Conservation (phyloP, 129 eudicot genomes). For the Flaveria trinervia region DNA sequence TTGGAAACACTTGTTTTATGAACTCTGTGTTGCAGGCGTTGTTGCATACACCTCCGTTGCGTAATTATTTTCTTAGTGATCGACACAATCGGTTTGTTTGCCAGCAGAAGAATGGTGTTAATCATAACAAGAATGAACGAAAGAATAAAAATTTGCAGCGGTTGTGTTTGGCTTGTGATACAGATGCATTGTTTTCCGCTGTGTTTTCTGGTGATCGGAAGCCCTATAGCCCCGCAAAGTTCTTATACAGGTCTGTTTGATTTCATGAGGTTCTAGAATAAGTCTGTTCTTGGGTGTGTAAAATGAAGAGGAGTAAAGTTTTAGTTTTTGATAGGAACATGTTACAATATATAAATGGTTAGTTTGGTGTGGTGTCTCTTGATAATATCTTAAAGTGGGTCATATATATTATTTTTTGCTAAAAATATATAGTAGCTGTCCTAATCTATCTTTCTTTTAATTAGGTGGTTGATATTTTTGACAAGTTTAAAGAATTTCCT, state of each 20-base stretch:
- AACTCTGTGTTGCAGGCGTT: constrained; percentile 94
- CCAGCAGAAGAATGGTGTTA: constrained; percentile 51
- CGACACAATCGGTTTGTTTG: constrained; percentile 72
- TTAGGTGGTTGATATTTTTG: constrained; percentile 19
- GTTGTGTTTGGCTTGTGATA: constrained; percentile 84
- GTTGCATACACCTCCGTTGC: constrained; percentile 82
- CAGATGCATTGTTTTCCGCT: constrained; percentile 79
- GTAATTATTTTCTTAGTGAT: constrained; percentile 80
- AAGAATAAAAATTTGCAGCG: constrained; percentile 38
- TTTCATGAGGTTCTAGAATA: no score
- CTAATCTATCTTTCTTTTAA: constrained; percentile 2
- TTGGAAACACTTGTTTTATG: constrained; percentile 91
- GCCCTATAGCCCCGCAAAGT: constrained; percentile 83
- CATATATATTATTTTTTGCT: constrained; percentile 25
- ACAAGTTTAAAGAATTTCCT: neutral
- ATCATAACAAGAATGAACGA: constrained; percentile 29
- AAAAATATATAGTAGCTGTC: constrained; percentile 32
- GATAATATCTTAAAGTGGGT: constrained; percentile 39
- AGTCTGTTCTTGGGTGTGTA: neutral
- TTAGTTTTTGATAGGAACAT: constrained; percentile 15
- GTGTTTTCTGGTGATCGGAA: constrained; percentile 69
- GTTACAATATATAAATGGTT: constrained; percentile 24
- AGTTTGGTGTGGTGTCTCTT: constrained; percentile 21
- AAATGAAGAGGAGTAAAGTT: neutral
- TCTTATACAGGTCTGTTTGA: constrained; percentile 63